Conservation (phyloP, 2,329 filamentous ascomycete genomes). For the Ophiostoma ips region DNA sequence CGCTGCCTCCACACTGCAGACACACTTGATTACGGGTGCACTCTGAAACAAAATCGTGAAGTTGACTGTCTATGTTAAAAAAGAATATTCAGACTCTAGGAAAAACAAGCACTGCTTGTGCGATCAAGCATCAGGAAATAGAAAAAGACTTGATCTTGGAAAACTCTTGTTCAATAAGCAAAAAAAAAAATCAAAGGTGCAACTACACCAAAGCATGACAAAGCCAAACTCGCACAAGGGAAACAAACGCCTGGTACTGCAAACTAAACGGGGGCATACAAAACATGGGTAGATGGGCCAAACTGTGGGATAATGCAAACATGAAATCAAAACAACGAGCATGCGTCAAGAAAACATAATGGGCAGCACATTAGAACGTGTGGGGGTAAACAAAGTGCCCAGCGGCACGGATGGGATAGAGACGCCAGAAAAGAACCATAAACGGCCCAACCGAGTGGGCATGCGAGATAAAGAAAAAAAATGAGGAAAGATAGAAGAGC, state of each 20-base stretch:
- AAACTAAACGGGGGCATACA: background rate
- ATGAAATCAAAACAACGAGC: background rate
- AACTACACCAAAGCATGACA: background rate
- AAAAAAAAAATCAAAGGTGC: background rate
- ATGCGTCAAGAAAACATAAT: background rate
- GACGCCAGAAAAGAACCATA: background rate
- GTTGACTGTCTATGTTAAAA: no score
- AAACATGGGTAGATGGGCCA: background rate
- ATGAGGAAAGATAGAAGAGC: background rate
- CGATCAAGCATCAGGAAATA: background rate
- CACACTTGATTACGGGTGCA: no score
- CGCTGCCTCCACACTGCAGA: no score
- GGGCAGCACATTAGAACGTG: background rate
- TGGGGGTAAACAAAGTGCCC: background rate
- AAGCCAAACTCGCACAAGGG: background rate
- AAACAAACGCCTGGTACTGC: slow-evolving; percentile 1
- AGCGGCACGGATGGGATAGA: background rate
- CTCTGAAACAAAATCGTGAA: no score
- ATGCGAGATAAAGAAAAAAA: background rate
- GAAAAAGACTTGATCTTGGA: no score
- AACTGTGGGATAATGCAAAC: background rate
- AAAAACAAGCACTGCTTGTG: no score
- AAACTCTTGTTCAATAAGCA: background rate
- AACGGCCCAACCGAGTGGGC: background rate
- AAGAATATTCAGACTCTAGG: no score